phyloP scores from a whole-genome alignment of 768 basidiomycete species.

The Lyophyllum atratum region DNA sequence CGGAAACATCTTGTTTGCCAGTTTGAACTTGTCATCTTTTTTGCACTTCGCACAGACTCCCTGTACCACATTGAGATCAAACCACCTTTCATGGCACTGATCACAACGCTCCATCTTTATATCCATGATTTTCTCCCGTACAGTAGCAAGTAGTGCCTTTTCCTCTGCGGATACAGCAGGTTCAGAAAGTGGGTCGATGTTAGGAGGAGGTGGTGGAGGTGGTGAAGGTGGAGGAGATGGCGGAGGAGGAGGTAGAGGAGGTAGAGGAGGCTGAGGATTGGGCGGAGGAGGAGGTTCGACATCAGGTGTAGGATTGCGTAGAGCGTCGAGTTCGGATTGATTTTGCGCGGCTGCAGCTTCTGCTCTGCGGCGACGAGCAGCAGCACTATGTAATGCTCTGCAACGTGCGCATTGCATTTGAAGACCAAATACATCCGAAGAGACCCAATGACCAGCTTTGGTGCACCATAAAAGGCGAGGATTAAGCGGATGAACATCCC shows the following conservation, averaged over 20 bases:
- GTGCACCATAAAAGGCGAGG: background rate
- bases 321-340: background rate
- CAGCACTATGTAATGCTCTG: background rate
- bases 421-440: background rate
- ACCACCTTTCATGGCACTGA: slow-evolving; percentile 7
- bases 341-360: slow-evolving; percentile 1
- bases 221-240: background rate
- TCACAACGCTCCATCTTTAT: background rate
- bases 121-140: background rate
- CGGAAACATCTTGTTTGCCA: slow-evolving; percentile 9
- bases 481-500: slow-evolving; percentile 3
- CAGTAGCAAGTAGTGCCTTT: background rate
- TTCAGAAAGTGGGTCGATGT: background rate
- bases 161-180: background rate
- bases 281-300: background rate
- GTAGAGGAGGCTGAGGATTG: background rate
- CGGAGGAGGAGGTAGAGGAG: background rate
- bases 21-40: background rate
- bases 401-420: background rate
- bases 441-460: background rate
- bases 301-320: background rate
- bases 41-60: slow-evolving; percentile 1
- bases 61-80: slow-evolving; percentile 4
- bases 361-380: background rate
- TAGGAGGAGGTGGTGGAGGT: background rate